phyloP scores from a whole-genome alignment of 257 asterid genomes.

The Forsythia suspensa region DNA sequence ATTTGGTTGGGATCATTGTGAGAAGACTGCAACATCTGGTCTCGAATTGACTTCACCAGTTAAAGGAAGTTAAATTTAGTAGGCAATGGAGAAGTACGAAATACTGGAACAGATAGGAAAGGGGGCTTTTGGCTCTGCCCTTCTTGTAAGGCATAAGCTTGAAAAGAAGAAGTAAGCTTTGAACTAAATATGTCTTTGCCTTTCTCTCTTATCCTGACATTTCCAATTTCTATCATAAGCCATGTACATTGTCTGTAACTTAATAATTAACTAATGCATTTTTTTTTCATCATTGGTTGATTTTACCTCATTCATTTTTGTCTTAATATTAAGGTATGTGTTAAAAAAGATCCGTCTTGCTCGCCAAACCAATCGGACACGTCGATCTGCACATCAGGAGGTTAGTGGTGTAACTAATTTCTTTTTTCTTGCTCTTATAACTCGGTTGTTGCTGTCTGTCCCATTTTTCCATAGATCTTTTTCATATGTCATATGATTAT shows the following conservation, averaged over 20 bases:
- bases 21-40: conserved; percentile 25
- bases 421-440: background rate
- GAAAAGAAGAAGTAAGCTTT: conserved; percentile 80
- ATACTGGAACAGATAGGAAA: conserved; percentile 88
- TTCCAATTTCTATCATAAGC: background rate
- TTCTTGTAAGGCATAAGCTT: conserved; percentile 78
- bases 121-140: conserved; percentile 95
- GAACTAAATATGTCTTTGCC: background rate
- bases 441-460: background rate
- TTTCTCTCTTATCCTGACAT: background rate
- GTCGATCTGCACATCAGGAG: conserved; percentile 97
- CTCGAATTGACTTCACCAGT: conserved; percentile 8
- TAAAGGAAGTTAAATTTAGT: conserved; percentile 17
- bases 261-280: background rate
- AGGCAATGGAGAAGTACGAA: conserved; percentile 78
- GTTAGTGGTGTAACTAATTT: conserved; percentile 34
- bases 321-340: conserved; percentile 60
- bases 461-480: background rate
- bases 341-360: conserved; percentile 92
- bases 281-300: conserved; percentile 17
- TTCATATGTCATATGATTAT: background rate
- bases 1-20: conserved; percentile 7
- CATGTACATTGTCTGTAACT: background rate
- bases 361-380: conserved; percentile 92
- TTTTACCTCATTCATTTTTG: conserved; percentile 20